Conservation (phyloP, 768 basidiomycete species). For the Postia placenta region DNA sequence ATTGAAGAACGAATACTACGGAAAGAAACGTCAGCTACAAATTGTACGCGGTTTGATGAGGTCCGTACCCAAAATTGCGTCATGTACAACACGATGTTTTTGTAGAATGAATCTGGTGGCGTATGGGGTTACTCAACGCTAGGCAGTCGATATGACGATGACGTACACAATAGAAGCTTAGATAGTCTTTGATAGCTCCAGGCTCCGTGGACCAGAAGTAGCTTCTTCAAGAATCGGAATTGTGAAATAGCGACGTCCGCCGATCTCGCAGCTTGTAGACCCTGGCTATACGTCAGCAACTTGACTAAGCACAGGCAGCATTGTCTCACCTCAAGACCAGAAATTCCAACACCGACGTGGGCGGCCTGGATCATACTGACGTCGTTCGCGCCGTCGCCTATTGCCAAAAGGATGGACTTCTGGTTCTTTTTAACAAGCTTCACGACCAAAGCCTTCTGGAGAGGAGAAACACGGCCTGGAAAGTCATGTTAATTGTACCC, state of each 20-base stretch:
- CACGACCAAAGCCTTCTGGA: constrained; percentile 96
- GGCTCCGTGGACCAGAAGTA: constrained; percentile 93
- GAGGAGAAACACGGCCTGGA: constrained; percentile 89
- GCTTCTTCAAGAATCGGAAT: constrained; percentile 91
- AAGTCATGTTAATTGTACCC: not conserved
- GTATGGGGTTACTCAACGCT: not conserved
- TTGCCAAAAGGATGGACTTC: constrained; percentile 89
- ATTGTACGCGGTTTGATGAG: not conserved
- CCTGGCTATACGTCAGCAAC: constrained; percentile 37
- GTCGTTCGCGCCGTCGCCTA: constrained; percentile 97
- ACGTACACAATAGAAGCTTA: constrained; percentile 86
- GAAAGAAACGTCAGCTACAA: constrained; percentile 2
- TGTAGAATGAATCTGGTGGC: constrained; percentile 88
- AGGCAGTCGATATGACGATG: not conserved
- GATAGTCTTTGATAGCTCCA: constrained; percentile 97
- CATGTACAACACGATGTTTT: constrained; percentile 98
- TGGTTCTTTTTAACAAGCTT: constrained; percentile 98
- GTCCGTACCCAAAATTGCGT: constrained; percentile 90
- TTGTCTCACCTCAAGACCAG: constrained; percentile 79
- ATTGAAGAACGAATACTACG: constrained; percentile 96
- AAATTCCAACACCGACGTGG: constrained; percentile 96
- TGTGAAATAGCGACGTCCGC: constrained; percentile 98
- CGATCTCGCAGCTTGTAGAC: constrained; percentile 95
- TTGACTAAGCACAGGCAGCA: not conserved
- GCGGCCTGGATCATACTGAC: constrained; percentile 99